Base-by-base conservation (phyloP, 1,139 yeast species). In the Zygoascus sp. region DNA sequence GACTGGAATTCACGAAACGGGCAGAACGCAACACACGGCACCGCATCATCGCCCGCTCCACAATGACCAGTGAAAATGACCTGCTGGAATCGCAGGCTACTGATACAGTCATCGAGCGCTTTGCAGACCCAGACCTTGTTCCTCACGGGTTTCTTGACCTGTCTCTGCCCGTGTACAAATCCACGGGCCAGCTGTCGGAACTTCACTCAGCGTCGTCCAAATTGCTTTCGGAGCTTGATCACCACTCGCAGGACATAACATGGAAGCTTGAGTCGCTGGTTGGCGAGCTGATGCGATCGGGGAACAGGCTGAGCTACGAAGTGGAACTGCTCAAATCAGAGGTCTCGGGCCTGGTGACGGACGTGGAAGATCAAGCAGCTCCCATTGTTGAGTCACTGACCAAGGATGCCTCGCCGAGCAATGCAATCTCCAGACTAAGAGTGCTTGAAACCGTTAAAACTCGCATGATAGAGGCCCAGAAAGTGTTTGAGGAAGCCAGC, bases 321-420 rank as follows among this genome's bases (percentile, higher is more conserved):
- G 57, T 65, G 16, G 70, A 66, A 42, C 56, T 66, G 42, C 57
- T 67, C 21, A 54, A 59, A 13, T 56, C 58, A 42, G 70, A 68
- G 32, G 59, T 64, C 9, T 52, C 52, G 8, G 57, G 57, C 10
- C 54, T 67, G 16, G 55, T 48, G 7, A 44, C 30, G 19, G 58
- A 56, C 28, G 58, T 66, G 23, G 56, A 55, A 7, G 55, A 52
- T 15, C 56, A 46, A 2, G 50, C 54, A 1, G 47, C 41, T 3
- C 51, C 53, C 9, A 50, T 53, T 15, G 53, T 64, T 17, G 48
- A 44, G 3, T 45, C 52, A 30, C 53, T 66, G 30, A 52, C 46
- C 10, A 45, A 42, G 16, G 32, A 45, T 8, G 23, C 40, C 5
- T 32, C 30, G 5, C 19, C 41, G 10, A 16, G 22, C 22, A 23